Conservation (phyloP, 2,329 filamentous ascomycete species). For the Coniochaeta sp. region DNA sequence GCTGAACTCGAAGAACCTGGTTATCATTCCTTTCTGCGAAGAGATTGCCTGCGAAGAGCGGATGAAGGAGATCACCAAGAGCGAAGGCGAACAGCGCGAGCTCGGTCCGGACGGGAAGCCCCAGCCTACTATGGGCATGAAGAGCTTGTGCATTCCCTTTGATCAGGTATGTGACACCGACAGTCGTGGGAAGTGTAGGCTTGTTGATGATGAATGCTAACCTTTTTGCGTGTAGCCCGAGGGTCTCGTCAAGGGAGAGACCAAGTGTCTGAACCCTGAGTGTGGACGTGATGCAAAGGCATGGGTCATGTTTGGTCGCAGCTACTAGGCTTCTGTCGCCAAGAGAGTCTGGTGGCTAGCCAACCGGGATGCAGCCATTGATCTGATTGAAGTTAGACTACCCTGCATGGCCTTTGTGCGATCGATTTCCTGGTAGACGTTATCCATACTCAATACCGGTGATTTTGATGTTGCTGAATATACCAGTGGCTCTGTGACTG, state of each 20-base stretch:
- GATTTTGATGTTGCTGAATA: neutral
- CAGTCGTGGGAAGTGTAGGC: neutral
- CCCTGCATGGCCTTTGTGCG: neutral
- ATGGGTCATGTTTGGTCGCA: slow-evolving; percentile 90
- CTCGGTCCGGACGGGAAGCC: slow-evolving; percentile 28
- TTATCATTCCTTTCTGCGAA: slow-evolving; percentile 85
- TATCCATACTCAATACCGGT: neutral
- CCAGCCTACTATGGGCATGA: slow-evolving; percentile 51
- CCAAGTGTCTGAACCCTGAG: slow-evolving; percentile 86
- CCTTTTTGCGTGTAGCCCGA: slow-evolving; percentile 55
- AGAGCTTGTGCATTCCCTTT: slow-evolving; percentile 66
- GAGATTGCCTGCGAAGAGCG: slow-evolving; percentile 79
- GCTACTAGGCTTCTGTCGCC: slow-evolving; percentile 32
- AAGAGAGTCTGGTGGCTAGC: neutral
- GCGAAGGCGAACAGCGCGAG: slow-evolving; percentile 48
- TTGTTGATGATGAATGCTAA: neutral
- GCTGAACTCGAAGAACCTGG: slow-evolving; percentile 85
- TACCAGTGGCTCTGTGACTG: neutral
- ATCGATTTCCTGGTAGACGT: neutral
- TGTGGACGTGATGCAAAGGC: slow-evolving; percentile 69
- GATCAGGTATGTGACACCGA: slow-evolving; percentile 47
- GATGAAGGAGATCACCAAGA: slow-evolving; percentile 87
- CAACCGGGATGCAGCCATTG: neutral
- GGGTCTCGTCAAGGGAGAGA: slow-evolving; percentile 69
- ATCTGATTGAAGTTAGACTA: neutral